A percentile compares a stretch with the other conserved stretches of the same genome.
phyloP scores from a whole-genome alignment of 495 filamentous ascomycete genomes.

The Cairneyella variabilis region DNA sequence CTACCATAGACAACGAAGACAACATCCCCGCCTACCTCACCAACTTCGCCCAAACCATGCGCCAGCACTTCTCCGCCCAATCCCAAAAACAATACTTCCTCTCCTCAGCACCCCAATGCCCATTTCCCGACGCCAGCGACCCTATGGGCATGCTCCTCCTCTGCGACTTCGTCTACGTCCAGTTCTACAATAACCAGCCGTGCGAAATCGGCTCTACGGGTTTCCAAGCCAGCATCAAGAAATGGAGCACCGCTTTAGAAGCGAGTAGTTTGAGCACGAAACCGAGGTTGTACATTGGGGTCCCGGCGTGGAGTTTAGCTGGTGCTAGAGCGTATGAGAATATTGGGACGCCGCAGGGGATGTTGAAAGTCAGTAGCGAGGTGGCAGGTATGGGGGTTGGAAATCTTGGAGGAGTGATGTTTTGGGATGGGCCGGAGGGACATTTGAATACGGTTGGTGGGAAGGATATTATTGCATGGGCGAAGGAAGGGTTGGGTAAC shows the following conservation, averaged over 20 bases:
- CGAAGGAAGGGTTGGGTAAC: slow-evolving; percentile 14
- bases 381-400: background rate
- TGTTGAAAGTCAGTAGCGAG: background rate
- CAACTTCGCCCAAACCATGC: slow-evolving; percentile 34
- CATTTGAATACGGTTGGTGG: slow-evolving; percentile 8
- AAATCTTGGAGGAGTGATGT: slow-evolving; percentile 44
- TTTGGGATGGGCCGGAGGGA: slow-evolving; percentile 17
- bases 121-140: slow-evolving; percentile 45
- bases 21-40: slow-evolving; percentile 32
- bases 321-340: slow-evolving; percentile 19
- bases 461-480: slow-evolving; percentile 10
- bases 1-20: slow-evolving; percentile 30
- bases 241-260: slow-evolving; percentile 34
- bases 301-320: slow-evolving; percentile 25
- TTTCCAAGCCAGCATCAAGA: slow-evolving; percentile 24
- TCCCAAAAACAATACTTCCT: slow-evolving; percentile 42
- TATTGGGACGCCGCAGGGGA: slow-evolving; percentile 16
- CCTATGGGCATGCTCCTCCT: slow-evolving; percentile 29
- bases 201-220: slow-evolving; percentile 8
- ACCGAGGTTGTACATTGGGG: slow-evolving; percentile 40
- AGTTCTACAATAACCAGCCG: slow-evolving; percentile 41
- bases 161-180: slow-evolving; percentile 41
- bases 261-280: slow-evolving; percentile 21
- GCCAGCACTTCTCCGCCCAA: slow-evolving; percentile 29
- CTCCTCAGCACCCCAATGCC: slow-evolving; percentile 52